A percentile compares a stretch with the other conserved stretches of the same genome.
Conservation (phyloP, 306 rosid species). For the Hylodesmum podocarpum region DNA sequence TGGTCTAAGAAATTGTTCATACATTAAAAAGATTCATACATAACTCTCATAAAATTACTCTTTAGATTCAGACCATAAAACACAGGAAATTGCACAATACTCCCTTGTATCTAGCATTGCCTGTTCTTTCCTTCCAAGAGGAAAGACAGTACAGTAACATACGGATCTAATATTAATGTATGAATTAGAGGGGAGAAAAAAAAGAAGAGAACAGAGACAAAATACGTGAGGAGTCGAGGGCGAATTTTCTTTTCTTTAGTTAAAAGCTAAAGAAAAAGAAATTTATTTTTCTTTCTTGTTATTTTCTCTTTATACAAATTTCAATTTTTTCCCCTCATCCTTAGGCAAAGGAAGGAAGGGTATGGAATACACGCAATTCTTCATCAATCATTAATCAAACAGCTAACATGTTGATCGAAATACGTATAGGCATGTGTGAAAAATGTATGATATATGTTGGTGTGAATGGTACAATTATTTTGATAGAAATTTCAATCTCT, state of each 20-base stretch:
- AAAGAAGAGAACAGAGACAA: neutral
- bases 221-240: neutral
- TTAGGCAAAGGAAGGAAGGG: neutral
- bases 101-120: neutral
- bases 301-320: neutral
- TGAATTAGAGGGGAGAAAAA: neutral
- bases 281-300: neutral
- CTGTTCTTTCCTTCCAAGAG: neutral
- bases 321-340: neutral
- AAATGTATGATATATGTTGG: neutral
- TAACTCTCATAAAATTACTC: no score
- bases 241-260: neutral
- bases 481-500: constrained; percentile 21
- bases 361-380: neutral
- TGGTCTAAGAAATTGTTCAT: no score
- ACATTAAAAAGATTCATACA: no score
- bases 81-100: neutral
- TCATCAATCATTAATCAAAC: neutral
- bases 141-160: neutral
- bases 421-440: neutral
- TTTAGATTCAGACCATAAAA: no score
- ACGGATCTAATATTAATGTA: neutral
- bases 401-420: neutral
- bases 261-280: no score
- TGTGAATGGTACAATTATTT: constrained; percentile 25